These are phyloP conservation scores for Saturnispora dispora DNA, from an alignment of 805 yeast species.

Conservation along the genomic window DNA sequence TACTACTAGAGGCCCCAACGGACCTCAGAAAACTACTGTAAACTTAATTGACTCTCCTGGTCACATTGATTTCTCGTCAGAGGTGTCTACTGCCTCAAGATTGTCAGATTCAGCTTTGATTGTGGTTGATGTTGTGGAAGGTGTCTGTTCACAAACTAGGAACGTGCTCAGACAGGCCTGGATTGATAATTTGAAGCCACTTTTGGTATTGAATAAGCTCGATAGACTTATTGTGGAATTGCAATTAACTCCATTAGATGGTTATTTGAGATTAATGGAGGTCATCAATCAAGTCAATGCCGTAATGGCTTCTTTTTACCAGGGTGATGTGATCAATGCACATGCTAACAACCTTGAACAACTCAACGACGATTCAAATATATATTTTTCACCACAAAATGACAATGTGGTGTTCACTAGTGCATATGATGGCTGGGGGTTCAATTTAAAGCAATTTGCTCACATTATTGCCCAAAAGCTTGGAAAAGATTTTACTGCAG, in stretches of 20 bases:
- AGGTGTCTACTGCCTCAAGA: conserved; percentile 92
- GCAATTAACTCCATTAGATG: conserved; percentile 74
- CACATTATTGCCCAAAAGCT: conserved; percentile 53
- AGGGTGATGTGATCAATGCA: conserved; percentile 88
- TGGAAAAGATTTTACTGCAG: conserved; percentile 65
- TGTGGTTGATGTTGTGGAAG: conserved; percentile 93
- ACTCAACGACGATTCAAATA: conserved; percentile 70
- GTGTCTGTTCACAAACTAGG: conserved; percentile 95
- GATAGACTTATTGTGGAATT: conserved; percentile 81
- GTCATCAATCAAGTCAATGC: conserved; percentile 91
- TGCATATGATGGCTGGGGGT: conserved; percentile 98
- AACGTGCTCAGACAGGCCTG: conserved; percentile 93
- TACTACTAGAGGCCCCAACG: conserved; percentile 40
- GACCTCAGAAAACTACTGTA: conserved; percentile 37
- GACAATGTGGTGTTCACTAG: conserved; percentile 86
- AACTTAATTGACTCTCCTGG: conserved; percentile 98
- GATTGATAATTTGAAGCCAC: conserved; percentile 83
- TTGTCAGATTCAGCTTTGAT: conserved; percentile 96
- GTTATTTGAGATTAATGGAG: conserved; percentile 68
- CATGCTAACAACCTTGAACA: conserved; percentile 54
- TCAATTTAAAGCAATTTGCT: conserved; percentile 80
- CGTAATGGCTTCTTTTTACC: conserved; percentile 84
- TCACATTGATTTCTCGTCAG: conserved; percentile 95
- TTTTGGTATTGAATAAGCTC: conserved; percentile 82
- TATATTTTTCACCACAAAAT: conserved; percentile 79